These are phyloP conservation scores for Novymonas esmeraldas DNA, from an alignment of 208 protist genomes.

Conservation along the genomic window DNA sequence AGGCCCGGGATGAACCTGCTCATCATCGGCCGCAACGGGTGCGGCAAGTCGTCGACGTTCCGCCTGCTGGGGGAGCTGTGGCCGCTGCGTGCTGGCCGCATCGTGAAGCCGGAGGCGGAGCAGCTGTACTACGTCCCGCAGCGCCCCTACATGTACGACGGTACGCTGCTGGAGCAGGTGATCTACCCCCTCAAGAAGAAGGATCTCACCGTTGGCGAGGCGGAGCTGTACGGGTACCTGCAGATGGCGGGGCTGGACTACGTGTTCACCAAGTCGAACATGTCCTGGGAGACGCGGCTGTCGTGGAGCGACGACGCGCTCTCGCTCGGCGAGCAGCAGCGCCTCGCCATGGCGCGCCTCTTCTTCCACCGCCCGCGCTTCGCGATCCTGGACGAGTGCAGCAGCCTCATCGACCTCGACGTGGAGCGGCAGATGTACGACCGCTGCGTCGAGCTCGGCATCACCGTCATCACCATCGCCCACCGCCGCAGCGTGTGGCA, in stretches of 20 bases:
- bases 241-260: conserved; percentile 69
- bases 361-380: conserved; percentile 89
- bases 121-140: conserved; percentile 91
- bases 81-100: conserved; percentile 62
- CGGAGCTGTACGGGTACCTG: conserved; percentile 61
- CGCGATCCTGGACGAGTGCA: conserved; percentile 93
- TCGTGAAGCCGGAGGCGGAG: conserved; percentile 68
- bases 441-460: conserved; percentile 67
- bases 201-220: conserved; percentile 60
- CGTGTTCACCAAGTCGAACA: conserved; percentile 52
- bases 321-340: conserved; percentile 87
- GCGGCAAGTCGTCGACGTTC: conserved; percentile 91
- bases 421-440: conserved; percentile 76
- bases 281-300: conserved; percentile 66
- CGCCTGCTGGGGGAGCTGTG: conserved; percentile 85
- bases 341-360: conserved; percentile 86
- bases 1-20: conserved; percentile 87
- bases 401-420: conserved; percentile 72
- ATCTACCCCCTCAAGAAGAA: conserved; percentile 77
- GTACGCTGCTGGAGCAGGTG: conserved; percentile 88
- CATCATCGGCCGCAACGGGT: conserved; percentile 92
- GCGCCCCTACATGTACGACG: conserved; percentile 81
- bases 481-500: conserved; percentile 77
- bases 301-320: conserved; percentile 60
- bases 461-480: conserved; percentile 88